Evolutionary conservation across 129 eudicot genomes (phyloP), one percentile per base, ranked within the genome.

Genomic region (Saposhnikovia divaricata): DNA sequence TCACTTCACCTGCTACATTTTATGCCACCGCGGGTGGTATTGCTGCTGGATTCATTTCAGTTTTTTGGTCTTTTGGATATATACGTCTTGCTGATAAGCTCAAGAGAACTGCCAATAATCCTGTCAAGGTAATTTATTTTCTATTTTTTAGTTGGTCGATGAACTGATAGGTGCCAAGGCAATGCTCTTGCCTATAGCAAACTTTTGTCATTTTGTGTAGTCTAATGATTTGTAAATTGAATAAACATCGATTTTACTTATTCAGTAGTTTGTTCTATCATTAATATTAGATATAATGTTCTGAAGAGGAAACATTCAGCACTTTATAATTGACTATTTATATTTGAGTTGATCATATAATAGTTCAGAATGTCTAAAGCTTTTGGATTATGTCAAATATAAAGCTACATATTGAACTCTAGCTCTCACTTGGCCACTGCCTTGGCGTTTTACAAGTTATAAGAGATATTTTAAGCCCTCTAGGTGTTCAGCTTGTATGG

Each of bases 31-130:
- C 91, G 61, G 99, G 90, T 76, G 95, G 98, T 28, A 96, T 96
- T 79, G 90, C 87, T 9, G 99, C 99, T 68, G 97, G 87, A 72
- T 96, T 96, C 87, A 82, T 96, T 53, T 96, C 98, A 0, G 95
- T 96, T 9, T 96, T 96, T 68, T 90, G 93, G 98, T 92, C 99
- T 10, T 96, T 96, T 74, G 99, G 99, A 44, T 92, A 96, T 81
- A 80, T 96, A 72, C 92, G 96, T 27, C 86, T 92, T 74, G 87
- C 99, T 31, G 99, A 92, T 42, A 90, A 81, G 87, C 97, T 96
- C 65, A 95, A 90, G 71, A 96, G 48, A 79, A 92, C 98, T 31
- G 96, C 91, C 55, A 92, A 83, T 79, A 89, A 90, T 40, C 99
- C 99, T 66, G 87, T 94, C 48, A 96, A 96, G 99, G 99, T 96